Evolutionary conservation across 176 grass and related monocot genomes (phyloP), one percentile per base, ranked within the genome.

Genomic region (Phoenix roebelenii): DNA sequence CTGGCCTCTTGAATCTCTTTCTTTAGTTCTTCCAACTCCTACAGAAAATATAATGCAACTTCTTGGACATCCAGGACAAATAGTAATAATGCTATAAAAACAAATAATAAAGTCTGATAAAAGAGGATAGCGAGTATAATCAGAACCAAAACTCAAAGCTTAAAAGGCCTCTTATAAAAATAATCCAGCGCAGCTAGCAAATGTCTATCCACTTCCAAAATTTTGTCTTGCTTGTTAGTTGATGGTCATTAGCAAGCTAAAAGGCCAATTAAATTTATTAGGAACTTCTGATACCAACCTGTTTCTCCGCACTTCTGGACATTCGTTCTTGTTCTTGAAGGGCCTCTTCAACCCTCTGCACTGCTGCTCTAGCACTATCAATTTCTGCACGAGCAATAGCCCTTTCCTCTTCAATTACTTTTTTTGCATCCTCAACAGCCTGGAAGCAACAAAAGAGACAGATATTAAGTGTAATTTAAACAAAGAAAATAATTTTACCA

Each of bases 371-470:
- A 54, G 92, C 84, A 75, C 83, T 96, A 60, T 96, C 86, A 54
- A 96, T 96, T 90, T 96, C 92, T 59, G 74, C 77, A 74, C 82
- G 78, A 4, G 92, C 92, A 70, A 90, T 83, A 53, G 77, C 72
- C 56, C 87, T 83, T 82, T 88, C 92, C 77, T 96, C 92, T 85
- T 85, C 77, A 66, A 83, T 87, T 23, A 87, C 92, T 66, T 87
- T 87, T 50, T 80, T 85, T 7, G 92, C 92, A 88, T 96, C 92
- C 87, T 90, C 92, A 64, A 77, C 88, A 65, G 92, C 87, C 92
- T 96, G 50, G 24, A 63, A 84, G 28, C 52, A 59, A 28, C 25
- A 64, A 23, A 7, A 29, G 20, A 76, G 52, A 52, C 55, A 32
- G 14, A 70, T 68, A 23, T 55, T 63, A 9, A 44, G 35, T 1